Evolutionary conservation across 306 rosid genomes (phyloP), one percentile per base, ranked within the genome.

Genomic region (Macrotyloma uniflorum): DNA sequence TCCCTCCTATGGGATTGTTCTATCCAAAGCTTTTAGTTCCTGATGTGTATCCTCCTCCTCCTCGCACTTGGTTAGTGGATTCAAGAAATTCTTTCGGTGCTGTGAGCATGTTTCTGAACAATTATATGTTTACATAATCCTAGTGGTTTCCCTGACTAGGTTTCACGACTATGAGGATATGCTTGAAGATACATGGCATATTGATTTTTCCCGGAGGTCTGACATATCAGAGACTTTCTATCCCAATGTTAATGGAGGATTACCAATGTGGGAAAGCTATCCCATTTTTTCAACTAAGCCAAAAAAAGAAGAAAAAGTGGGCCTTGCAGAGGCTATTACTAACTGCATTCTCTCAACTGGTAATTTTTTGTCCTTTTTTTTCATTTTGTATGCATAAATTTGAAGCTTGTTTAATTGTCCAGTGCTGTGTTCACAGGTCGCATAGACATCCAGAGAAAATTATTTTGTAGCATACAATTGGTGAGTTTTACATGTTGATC

Each of bases 1-100:
- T 95, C 77, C 98, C 98, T 72, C 97, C 98, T 5, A 91, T 95
- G 98, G 98, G 98, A 75, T 81, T 95, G 91, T 92, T 95, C 87
- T 86, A 82, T 84, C 98, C 98, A 79, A 88, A 13, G 80, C 96
- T 95, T 75, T 83, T 95, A 81, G 97, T 87, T 83, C 98, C 98
- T 19, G 97, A 95, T 42, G 90, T 89, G 79, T 95, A 85, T 92
- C 98, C 98, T 83, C 93, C 93, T 28, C 96, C 98, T 57, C 97
- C 97, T n/a, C 93, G 98, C 35, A 80, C 90, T 55, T 95, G 98
- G 98, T 95, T 68, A 73, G 95, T 83, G 36, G 67, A 40, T 72
- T 66, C 57, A 15, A 69, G 65, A 68, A 72, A 47, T 82, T 72
- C 9, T 76, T 73, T 68, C 38, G 69, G 32, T 72, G 33, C 20